These are phyloP conservation scores for Nyssa sinensis DNA, from an alignment of 148 eudicot genomes.

Conservation along the genomic window DNA sequence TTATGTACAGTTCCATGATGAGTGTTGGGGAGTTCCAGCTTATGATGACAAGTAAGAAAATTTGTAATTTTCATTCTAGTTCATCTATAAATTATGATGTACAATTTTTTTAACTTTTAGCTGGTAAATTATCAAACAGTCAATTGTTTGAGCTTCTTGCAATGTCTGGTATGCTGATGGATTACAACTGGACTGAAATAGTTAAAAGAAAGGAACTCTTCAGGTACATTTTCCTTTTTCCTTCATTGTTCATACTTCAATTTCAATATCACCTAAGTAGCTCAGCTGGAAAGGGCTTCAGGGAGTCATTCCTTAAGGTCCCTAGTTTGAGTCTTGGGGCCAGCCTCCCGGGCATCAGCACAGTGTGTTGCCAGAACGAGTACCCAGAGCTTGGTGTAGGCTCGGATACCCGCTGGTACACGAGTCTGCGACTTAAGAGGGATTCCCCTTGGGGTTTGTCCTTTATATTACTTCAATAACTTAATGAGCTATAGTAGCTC, in stretches of 20 bases:
- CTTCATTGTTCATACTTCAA: neutral
- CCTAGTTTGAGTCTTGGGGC: no score
- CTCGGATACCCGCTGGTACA: no score
- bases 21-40: slow-evolving; percentile 95
- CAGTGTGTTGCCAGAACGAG: no score
- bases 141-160: slow-evolving; percentile 86
- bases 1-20: slow-evolving; percentile 90
- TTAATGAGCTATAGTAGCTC: neutral
- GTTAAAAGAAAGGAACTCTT: slow-evolving; percentile 61
- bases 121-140: slow-evolving; percentile 36
- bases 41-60: slow-evolving; percentile 85
- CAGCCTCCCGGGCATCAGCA: no score
- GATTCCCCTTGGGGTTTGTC: no score
- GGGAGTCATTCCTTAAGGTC: no score
- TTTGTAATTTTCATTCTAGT: neutral
- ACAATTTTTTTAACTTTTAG: neutral
- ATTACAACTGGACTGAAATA: slow-evolving; percentile 94
- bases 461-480: neutral
- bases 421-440: no score
- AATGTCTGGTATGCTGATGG: slow-evolving; percentile 93
- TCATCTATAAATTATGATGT: neutral
- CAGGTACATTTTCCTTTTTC: slow-evolving; percentile 42
- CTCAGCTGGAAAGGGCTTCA: no score
- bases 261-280: no score
- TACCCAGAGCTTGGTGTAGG: no score